Percentiles rank a stretch among this genome's conserved stretches.
Conservation (phyloP, 305 asterid genomes). For the Fraxinus sp. region DNA sequence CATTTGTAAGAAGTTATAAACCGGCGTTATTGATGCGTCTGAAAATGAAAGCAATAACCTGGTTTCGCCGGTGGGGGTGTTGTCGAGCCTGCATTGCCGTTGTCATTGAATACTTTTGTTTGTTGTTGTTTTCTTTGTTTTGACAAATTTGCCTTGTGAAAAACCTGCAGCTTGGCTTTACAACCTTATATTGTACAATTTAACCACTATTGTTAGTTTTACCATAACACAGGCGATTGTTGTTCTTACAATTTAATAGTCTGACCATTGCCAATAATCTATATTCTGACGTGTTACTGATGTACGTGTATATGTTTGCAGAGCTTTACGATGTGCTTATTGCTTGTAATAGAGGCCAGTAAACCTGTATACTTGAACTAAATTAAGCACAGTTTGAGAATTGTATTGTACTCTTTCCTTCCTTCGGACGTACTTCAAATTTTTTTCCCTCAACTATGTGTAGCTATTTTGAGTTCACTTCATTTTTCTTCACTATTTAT, state of each 20-base stretch:
- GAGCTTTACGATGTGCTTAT: background rate
- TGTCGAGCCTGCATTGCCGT: background rate
- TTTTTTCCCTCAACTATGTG: background rate
- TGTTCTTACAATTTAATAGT: background rate
- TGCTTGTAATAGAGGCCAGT: background rate
- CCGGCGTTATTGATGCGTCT: background rate
- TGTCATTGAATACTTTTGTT: background rate
- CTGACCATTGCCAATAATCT: background rate
- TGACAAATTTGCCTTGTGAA: conserved; percentile 9
- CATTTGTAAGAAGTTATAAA: background rate
- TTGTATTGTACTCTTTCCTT: background rate
- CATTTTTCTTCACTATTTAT: background rate
- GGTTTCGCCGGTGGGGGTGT: background rate
- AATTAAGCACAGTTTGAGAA: background rate
- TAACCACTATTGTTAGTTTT: background rate
- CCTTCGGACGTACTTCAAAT: too few relatives aligned
- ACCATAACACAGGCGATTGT: background rate
- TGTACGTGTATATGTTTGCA: background rate
- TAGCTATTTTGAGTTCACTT: background rate
- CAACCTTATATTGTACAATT: background rate
- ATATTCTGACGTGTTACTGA: background rate
- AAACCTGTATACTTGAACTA: background rate
- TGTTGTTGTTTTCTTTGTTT: background rate
- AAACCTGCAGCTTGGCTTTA: background rate
- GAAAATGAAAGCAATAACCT: conserved; percentile 7